phyloP scores from a whole-genome alignment of 257 asterid species.

The Nicotiana tomentosiformis region DNA sequence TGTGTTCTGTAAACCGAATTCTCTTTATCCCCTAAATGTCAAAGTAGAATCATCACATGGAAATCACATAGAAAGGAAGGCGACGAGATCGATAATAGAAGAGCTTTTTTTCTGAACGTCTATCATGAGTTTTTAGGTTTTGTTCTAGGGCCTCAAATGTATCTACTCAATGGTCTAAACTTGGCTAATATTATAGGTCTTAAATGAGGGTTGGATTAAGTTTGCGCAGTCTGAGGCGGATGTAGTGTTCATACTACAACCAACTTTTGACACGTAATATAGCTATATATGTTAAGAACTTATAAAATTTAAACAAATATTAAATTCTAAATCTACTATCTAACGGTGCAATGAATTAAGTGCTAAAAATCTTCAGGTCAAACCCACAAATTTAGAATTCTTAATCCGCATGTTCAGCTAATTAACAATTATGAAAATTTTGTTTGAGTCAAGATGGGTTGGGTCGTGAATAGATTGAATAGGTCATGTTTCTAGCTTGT shows the following conservation, averaged over 20 bases:
- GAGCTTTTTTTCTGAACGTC: not conserved
- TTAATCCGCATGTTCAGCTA: not conserved
- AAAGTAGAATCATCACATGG: not conserved
- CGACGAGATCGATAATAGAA: not conserved
- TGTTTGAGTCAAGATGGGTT: not conserved
- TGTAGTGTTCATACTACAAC: no score
- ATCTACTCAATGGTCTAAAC: not conserved
- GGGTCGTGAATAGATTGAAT: not conserved
- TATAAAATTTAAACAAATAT: no score
- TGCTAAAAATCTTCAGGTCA: no score
- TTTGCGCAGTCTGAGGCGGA: not conserved
- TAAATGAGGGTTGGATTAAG: not conserved
- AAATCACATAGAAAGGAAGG: not conserved
- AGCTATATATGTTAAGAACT: no score
- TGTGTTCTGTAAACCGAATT: not conserved
- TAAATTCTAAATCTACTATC: no score
- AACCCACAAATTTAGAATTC: no score
- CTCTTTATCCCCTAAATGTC: not conserved
- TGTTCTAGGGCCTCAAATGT: not conserved
- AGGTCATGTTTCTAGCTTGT: not conserved
- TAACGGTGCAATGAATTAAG: no score
- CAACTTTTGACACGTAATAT: no score
- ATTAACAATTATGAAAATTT: not conserved
- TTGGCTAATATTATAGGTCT: not conserved
- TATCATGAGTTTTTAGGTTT: not conserved